Evolutionary conservation across 2,329 filamentous ascomycete genomes (phyloP), one percentile per base, ranked within the genome.

Genomic region (Trichophyton simii): DNA sequence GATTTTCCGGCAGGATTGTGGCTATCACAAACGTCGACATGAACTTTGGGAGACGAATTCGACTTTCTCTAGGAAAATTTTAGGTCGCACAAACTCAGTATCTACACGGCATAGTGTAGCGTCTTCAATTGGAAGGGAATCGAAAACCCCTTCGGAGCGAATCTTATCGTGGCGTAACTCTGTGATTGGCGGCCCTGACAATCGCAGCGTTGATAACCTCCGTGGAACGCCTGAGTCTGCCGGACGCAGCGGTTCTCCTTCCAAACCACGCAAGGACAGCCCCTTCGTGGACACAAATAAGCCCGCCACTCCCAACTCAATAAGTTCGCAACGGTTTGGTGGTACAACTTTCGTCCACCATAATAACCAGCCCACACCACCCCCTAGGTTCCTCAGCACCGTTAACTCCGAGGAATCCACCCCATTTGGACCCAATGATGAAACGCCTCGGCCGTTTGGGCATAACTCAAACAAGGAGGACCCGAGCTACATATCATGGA

Each of bases 1-100:
- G 71, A 87, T 97, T 0, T 96, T 96, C 71, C 84, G 94, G 20
- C 92, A 97, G 73, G 94, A 99, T 71, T 96, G 92, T 70, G 94
- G 92, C 0, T 89, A 83, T 67, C 75, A 80, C 57, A 96, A 95
- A 73, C 85, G 92, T 3, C 82, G 83, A 61, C 82, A 85, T 62
- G 89, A 91, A 61, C 83, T 81, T 42, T 92, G 87, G 87, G 90
- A 96, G 66, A 84, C 86, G 0, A 82, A 82, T 0, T 92, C 88
- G 15, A 84, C 84, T 6, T 87, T 95, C 67, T 91, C 88, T 8
- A 85, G 84, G 65, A 85, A 84, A 67, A 75, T 89, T 55, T 73
- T 82, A 11, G 71, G 73, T 8, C 75, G 79, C 50, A 80, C 81
- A 25, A 83, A 82, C 38, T 78, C 89, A 1, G 73, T 83, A 3